phyloP scores from a whole-genome alignment of 169 alveolate genomes.

The Neospora caninum region DNA sequence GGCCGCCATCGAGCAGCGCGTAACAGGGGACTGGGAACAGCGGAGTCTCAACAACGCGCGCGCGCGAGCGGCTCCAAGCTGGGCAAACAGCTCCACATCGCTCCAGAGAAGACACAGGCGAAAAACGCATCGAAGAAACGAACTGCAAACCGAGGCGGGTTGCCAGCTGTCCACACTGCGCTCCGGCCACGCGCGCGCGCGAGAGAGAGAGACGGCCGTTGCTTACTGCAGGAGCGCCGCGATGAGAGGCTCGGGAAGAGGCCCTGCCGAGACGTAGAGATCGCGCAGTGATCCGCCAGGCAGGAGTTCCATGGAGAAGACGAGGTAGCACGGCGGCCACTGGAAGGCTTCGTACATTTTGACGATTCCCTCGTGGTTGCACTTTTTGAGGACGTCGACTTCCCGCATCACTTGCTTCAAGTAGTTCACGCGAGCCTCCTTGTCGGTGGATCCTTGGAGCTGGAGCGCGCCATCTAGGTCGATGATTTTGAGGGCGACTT shows the following conservation, averaged over 20 bases:
- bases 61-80: too few species aligned
- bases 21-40: too few species aligned
- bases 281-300: conserved; percentile 76
- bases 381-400: background rate
- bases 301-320: conserved; percentile 70
- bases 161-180: too few species aligned
- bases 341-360: conserved; percentile 40
- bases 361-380: conserved; percentile 44
- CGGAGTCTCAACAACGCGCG: too few species aligned
- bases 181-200: too few species aligned
- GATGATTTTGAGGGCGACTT: conserved; percentile 58
- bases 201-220: too few species aligned
- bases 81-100: too few species aligned
- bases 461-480: conserved; percentile 60
- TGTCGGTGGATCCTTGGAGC: conserved; percentile 31
- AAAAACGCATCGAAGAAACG: too few species aligned
- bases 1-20: too few species aligned
- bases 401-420: conserved; percentile 31
- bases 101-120: too few species aligned
- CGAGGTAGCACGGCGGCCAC: conserved; percentile 63
- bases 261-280: conserved; percentile 67
- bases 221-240: conserved; percentile 63
- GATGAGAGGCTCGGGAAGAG: conserved; percentile 75
- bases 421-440: background rate
- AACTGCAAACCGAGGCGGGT: too few species aligned